phyloP scores from a whole-genome alignment of 2,329 filamentous ascomycete genomes.

The Fusarium sp. region DNA sequence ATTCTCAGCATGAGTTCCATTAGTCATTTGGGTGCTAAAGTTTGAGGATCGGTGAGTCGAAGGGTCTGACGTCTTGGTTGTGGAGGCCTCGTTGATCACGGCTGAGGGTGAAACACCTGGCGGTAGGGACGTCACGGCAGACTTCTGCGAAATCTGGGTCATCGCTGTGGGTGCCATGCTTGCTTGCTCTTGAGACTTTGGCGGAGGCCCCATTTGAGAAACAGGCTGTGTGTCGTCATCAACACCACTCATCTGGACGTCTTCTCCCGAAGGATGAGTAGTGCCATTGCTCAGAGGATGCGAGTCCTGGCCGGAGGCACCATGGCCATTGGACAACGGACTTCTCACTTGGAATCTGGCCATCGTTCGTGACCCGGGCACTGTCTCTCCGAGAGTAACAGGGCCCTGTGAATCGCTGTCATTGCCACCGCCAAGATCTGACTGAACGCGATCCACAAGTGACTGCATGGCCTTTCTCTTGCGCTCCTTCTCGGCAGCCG shows the following conservation, averaged over 20 bases:
- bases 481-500: conserved; percentile 72
- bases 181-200: conserved; percentile 56
- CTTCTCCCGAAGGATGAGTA: conserved; percentile 64
- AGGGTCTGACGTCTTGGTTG: conserved; percentile 88
- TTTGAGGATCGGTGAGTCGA: conserved; percentile 76
- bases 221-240: conserved; percentile 64
- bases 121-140: conserved; percentile 71
- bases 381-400: conserved; percentile 74
- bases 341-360: conserved; percentile 72
- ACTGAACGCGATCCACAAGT: conserved; percentile 64
- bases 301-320: conserved; percentile 53
- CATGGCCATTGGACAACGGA: conserved; percentile 73
- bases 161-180: conserved; percentile 61
- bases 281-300: conserved; percentile 70
- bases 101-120: conserved; percentile 72
- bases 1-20: conserved; percentile 71
- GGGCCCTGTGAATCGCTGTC: conserved; percentile 71
- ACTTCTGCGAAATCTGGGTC: conserved; percentile 76
- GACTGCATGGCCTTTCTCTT: conserved; percentile 76
- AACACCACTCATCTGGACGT: conserved; percentile 72
- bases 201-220: conserved; percentile 68
- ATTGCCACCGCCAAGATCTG: conserved; percentile 66
- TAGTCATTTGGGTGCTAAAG: conserved; percentile 81
- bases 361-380: conserved; percentile 69
- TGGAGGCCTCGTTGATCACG: conserved; percentile 87